These are phyloP conservation scores for Suillus spraguei DNA, from an alignment of 768 basidiomycete species.

Conservation along the genomic window DNA sequence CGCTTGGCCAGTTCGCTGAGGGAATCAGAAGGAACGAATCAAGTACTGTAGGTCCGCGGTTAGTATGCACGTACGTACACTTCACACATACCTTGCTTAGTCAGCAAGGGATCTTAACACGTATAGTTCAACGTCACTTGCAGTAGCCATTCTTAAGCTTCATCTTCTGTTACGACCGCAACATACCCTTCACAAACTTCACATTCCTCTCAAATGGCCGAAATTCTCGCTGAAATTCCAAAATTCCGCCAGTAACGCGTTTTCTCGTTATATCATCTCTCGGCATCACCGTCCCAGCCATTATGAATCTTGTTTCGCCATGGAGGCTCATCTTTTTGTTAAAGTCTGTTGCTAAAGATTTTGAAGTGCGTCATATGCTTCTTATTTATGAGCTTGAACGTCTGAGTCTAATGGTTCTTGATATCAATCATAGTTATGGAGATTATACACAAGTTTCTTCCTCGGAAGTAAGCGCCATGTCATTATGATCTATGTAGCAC, in stretches of 20 bases:
- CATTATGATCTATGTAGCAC: neutral
- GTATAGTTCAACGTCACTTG: neutral
- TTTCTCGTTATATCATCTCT: slow-evolving; percentile 64
- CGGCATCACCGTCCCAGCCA: slow-evolving; percentile 57
- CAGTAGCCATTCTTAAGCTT: neutral
- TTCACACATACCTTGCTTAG: neutral
- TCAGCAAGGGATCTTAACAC: neutral
- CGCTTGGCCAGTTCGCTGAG: neutral
- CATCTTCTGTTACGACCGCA: neutral
- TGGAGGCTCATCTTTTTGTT: slow-evolving; percentile 59
- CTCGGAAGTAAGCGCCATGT: slow-evolving; percentile 52
- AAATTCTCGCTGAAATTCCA: slow-evolving; percentile 59
- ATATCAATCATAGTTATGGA: slow-evolving; percentile 58
- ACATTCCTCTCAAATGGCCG: slow-evolving; percentile 44
- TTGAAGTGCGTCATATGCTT: slow-evolving; percentile 48
- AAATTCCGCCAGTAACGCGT: slow-evolving; percentile 85
- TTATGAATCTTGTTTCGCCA: slow-evolving; percentile 53
- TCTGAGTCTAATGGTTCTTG: neutral
- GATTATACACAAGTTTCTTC: slow-evolving; percentile 74
- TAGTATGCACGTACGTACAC: too few relatives aligned
- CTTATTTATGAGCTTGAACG: too few relatives aligned
- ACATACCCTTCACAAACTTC: neutral
- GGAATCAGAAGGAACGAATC: neutral
- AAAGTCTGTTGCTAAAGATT: slow-evolving; percentile 43
- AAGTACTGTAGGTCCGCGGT: neutral